Evolutionary conservation across 1,284 basidiomycete genomes (phyloP).

Genomic region (Papiliotrema fonsecae): DNA sequence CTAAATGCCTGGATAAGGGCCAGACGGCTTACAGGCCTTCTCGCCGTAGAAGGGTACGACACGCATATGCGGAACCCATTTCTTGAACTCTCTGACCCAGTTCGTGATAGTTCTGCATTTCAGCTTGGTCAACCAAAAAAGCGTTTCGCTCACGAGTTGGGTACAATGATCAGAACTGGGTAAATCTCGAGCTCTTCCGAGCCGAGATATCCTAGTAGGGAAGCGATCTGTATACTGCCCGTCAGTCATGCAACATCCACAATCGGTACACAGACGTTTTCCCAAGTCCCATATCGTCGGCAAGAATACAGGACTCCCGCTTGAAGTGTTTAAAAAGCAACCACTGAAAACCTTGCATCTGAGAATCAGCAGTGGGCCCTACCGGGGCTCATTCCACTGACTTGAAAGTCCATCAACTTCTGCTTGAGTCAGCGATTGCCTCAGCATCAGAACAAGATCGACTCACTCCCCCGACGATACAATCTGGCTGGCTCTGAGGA

Average conservation of each 20-base stretch:
- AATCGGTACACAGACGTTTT: conserved; percentile 38
- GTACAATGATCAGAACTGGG: conserved; percentile 85
- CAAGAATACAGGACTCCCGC: conserved; percentile 83
- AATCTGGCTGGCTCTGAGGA: conserved; percentile 47
- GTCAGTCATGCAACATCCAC: conserved; percentile 4
- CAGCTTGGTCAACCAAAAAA: conserved; percentile 1
- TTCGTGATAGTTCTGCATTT: conserved; percentile 42
- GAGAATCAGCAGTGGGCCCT: conserved; percentile 4
- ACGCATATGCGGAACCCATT: conserved; percentile 69
- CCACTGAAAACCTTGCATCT: conserved; percentile 93
- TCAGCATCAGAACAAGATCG: conserved; percentile 8
- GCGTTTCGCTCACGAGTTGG: conserved; percentile 76
- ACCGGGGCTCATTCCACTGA: conserved; percentile 33
- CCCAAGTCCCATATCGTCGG: conserved; percentile 93
- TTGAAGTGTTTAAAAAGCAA: conserved; percentile 84
- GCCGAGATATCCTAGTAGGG: conserved; percentile 75
- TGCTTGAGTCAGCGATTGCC: conserved; percentile 6
- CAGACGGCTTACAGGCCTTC: conserved; percentile 43
- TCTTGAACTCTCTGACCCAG: conserved; percentile 71
- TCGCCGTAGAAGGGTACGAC: conserved; percentile 54
- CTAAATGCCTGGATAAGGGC: neutral
- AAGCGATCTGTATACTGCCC: conserved; percentile 77
- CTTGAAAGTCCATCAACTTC: conserved; percentile 81
- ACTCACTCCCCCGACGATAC: conserved; percentile 49
- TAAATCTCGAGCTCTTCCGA: conserved; percentile 54